phyloP scores from a whole-genome alignment of 2,329 filamentous ascomycete genomes.

The Calonectria montana region DNA sequence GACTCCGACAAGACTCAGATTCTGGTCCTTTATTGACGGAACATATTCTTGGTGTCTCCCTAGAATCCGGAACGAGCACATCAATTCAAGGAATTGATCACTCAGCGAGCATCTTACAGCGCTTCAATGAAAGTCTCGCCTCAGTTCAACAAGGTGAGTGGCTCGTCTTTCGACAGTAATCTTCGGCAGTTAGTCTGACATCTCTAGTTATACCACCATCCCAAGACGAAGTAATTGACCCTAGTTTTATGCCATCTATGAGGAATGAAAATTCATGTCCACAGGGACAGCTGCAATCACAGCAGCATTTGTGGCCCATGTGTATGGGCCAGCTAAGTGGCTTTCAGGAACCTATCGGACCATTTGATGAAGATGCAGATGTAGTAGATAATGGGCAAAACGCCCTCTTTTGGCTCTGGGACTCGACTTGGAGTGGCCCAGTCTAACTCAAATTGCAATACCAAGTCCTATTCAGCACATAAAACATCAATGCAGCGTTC shows the following conservation, averaged over 20 bases:
- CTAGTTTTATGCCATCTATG: not conserved
- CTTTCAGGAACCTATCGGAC: not conserved
- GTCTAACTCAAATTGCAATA: no score
- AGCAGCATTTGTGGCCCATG: not conserved
- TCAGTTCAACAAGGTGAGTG: conserved; percentile 7
- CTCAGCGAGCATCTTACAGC: not conserved
- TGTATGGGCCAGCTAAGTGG: not conserved
- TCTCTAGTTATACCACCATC: not conserved
- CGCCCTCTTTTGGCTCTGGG: conserved; percentile 27
- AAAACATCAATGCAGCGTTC: no score
- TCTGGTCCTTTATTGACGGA: not conserved
- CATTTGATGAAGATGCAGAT: not conserved
- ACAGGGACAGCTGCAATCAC: not conserved
- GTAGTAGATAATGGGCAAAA: not conserved
- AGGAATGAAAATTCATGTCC: not conserved
- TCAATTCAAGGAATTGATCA: not conserved
- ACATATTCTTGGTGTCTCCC: not conserved
- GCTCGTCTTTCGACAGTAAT: not conserved
- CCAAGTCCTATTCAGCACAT: no score
- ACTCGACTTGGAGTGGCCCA: conserved; percentile 15
- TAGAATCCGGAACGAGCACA: not conserved
- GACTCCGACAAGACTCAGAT: not conserved
- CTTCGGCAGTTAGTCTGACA: not conserved
- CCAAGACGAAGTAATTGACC: not conserved
- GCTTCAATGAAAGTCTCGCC: not conserved